Percentiles rank a stretch among this genome's conserved stretches.
Conservation (phyloP, 2,329 filamentous ascomycete species). For the Arachnopeziza araneosa region DNA sequence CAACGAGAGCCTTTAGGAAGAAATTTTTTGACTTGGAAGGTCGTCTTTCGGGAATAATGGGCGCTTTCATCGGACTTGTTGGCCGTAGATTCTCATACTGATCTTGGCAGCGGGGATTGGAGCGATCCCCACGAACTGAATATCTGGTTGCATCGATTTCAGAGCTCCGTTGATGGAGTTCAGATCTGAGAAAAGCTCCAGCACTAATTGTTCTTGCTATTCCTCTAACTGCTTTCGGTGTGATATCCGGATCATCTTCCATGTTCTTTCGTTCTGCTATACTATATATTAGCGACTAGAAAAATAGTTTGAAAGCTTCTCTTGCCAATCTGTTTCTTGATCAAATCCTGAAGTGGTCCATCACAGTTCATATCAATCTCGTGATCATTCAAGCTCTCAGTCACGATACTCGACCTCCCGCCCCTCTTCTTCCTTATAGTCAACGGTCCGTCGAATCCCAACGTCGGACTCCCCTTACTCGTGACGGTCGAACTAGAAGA, state of each 20-base stretch:
- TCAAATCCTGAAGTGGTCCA: slow-evolving; percentile 7
- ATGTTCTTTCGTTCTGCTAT: slow-evolving; percentile 2
- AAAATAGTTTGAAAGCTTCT: background rate
- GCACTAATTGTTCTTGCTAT: slow-evolving; percentile 21
- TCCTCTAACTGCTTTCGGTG: slow-evolving; percentile 22
- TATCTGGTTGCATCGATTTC: slow-evolving; percentile 16
- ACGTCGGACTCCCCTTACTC: slow-evolving; percentile 26
- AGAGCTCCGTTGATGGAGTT: slow-evolving; percentile 15
- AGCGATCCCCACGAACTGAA: slow-evolving; percentile 14
- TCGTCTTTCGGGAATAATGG: slow-evolving; percentile 19
- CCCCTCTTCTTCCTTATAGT: slow-evolving; percentile 26
- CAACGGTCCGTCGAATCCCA: slow-evolving; percentile 23
- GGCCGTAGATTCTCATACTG: background rate
- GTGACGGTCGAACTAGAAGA: slow-evolving; percentile 19
- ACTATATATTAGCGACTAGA: background rate
- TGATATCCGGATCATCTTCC: slow-evolving; percentile 21
- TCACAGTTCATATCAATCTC: background rate
- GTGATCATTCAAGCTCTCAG: slow-evolving; percentile 14
- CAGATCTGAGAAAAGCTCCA: slow-evolving; percentile 24
- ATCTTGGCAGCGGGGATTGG: slow-evolving; percentile 1
- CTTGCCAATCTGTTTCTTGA: background rate
- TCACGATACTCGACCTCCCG: slow-evolving; percentile 15
- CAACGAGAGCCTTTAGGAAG: slow-evolving; percentile 25
- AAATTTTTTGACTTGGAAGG: slow-evolving; percentile 28
- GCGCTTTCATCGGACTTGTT: slow-evolving; percentile 1